phyloP scores from a whole-genome alignment of 179 eudicot species.

The Camellia oleifera region DNA sequence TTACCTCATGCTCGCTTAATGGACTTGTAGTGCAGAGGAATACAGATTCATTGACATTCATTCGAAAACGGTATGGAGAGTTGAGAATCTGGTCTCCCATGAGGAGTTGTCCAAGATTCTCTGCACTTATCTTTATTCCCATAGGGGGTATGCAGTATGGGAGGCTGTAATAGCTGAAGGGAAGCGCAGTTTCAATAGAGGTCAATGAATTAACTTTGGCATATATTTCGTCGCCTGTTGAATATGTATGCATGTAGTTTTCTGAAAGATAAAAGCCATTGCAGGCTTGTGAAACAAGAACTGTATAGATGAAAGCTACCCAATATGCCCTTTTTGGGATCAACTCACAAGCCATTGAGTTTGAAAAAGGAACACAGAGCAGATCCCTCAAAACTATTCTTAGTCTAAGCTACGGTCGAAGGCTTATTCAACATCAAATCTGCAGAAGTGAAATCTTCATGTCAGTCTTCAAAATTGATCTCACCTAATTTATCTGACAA shows the following conservation, averaged over 20 bases:
- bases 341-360: conserved; percentile 26
- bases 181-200: conserved; percentile 76
- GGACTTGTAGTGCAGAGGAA: conserved; percentile 55
- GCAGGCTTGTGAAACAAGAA: conserved; percentile 33
- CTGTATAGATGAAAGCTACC: conserved; percentile 23
- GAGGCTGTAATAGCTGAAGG: conserved; percentile 69
- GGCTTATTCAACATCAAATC: conserved; percentile 21
- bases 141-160: conserved; percentile 62
- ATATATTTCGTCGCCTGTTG: conserved; percentile 35
- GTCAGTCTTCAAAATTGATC: neutral
- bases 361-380: conserved; percentile 6
- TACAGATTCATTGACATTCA: conserved; percentile 59
- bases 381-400: conserved; percentile 13
- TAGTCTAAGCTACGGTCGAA: conserved; percentile 3
- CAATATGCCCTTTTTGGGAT: conserved; percentile 22
- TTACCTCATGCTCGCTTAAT: conserved; percentile 52
- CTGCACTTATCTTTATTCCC: conserved; percentile 70
- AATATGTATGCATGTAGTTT: conserved; percentile 68
- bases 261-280: conserved; percentile 75
- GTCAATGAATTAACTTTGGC: conserved; percentile 76
- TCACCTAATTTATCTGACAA: neutral
- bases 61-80: conserved; percentile 66
- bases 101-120: conserved; percentile 76
- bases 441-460: conserved; percentile 3
- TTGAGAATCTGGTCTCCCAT: conserved; percentile 84